Percentiles rank a stretch among this genome's conserved stretches.
phyloP scores from a whole-genome alignment of 2,329 filamentous ascomycete genomes.

The Fusarium sp. region DNA sequence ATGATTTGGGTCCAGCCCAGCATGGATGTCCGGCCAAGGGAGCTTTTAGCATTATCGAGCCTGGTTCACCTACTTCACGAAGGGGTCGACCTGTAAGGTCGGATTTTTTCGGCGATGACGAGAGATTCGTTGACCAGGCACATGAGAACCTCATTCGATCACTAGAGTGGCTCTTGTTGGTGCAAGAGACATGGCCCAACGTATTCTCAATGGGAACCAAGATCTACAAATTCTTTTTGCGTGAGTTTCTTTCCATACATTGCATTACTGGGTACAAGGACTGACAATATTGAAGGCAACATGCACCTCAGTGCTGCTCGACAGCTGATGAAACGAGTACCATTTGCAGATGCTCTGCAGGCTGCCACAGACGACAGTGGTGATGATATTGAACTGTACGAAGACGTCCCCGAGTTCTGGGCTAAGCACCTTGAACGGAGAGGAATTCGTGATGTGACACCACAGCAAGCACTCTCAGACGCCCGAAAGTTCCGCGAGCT shows the following conservation, averaged over 20 bases:
- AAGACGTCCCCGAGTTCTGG: constrained; percentile 55
- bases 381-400: constrained; percentile 52
- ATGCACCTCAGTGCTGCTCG: constrained; percentile 66
- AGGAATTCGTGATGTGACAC: constrained; percentile 50
- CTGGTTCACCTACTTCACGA: constrained; percentile 47
- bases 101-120: constrained; percentile 76
- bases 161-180: constrained; percentile 85
- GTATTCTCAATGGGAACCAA: constrained; percentile 75
- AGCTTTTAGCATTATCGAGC: constrained; percentile 64
- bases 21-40: constrained; percentile 53
- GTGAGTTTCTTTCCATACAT: constrained; percentile 68
- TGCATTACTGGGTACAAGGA: not conserved
- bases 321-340: constrained; percentile 62
- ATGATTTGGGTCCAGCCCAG: constrained; percentile 55
- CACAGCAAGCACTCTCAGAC: constrained; percentile 60
- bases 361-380: constrained; percentile 53
- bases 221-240: constrained; percentile 85
- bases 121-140: constrained; percentile 64
- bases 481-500: constrained; percentile 75
- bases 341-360: constrained; percentile 61
- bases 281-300: constrained; percentile 52
- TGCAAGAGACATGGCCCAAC: constrained; percentile 77
- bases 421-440: constrained; percentile 50
- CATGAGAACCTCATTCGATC: constrained; percentile 80
- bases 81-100: constrained; percentile 72